Percentiles rank a stretch among this genome's conserved stretches.
Conservation (phyloP, 2,329 filamentous ascomycete species). For the Ophiocordyceps camponoti-saundersi region DNA sequence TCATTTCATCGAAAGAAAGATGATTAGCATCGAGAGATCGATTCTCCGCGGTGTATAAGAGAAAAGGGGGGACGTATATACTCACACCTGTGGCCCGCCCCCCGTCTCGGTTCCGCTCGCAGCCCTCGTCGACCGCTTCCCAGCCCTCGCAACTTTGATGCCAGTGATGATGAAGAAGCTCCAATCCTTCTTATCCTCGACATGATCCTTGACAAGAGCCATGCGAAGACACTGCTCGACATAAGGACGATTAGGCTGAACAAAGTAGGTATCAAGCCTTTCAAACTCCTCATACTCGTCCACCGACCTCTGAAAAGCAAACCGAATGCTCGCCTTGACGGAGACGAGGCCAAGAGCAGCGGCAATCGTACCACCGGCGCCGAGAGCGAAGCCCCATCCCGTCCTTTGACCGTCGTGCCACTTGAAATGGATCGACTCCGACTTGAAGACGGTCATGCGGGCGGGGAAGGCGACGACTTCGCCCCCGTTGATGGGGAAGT, state of each 20-base stretch:
- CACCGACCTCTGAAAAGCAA: neutral
- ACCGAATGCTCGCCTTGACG: neutral
- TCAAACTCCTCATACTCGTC: neutral
- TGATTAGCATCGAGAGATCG: neutral
- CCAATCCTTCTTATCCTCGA: neutral
- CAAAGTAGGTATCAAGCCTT: neutral
- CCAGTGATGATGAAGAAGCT: neutral
- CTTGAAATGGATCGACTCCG: neutral
- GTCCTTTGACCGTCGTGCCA: neutral
- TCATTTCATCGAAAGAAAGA: too few species aligned
- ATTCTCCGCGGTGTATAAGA: neutral
- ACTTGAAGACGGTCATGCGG: neutral
- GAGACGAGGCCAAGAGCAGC: neutral
- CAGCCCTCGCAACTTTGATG: neutral
- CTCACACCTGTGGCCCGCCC: neutral
- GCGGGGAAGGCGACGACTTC: neutral
- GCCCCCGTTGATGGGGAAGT: conserved; percentile 1
- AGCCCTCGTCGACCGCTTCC: neutral
- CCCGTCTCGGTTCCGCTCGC: neutral
- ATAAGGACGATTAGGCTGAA: neutral
- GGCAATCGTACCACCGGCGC: neutral
- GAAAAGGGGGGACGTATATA: neutral
- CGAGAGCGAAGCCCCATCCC: neutral
- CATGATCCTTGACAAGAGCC: neutral
- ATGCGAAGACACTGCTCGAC: neutral